Evolutionary conservation across 192 early-diverging fungal genomes (phyloP).

Genomic region (Coemansia sp.): DNA sequence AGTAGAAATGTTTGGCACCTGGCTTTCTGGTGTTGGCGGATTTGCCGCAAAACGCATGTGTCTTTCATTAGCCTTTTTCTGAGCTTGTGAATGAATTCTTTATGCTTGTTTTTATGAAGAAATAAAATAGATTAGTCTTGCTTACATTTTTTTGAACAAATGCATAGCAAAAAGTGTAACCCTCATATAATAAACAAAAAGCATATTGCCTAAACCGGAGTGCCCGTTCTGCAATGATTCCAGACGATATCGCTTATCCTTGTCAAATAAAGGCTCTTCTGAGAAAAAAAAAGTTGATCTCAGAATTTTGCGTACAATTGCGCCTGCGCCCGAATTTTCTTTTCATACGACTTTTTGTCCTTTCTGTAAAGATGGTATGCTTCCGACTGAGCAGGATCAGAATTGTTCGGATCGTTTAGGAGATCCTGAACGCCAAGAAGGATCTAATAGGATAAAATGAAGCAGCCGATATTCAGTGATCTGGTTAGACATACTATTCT

Average conservation of each 20-base stretch:
- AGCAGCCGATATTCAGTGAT: not conserved
- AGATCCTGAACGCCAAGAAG: constrained; percentile 91
- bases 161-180: too few species aligned
- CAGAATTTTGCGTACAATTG: constrained; percentile 30
- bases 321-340: constrained; percentile 63
- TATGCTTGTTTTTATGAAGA: not conserved
- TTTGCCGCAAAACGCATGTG: too few species aligned
- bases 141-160: not conserved
- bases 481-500: not conserved
- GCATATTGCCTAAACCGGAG: not conserved
- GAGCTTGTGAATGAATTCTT: constrained; percentile 5
- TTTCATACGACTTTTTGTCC: constrained; percentile 57
- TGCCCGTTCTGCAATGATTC: too few species aligned
- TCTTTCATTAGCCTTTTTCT: not conserved
- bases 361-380: constrained; percentile 53
- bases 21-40: not conserved
- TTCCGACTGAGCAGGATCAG: constrained; percentile 72
- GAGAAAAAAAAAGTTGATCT: not conserved
- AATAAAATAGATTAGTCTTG: not conserved
- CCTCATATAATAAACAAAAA: not conserved
- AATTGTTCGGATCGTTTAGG: constrained; percentile 88
- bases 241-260: too few species aligned
- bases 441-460: constrained; percentile 59
- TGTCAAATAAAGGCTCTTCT: not conserved
- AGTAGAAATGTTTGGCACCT: constrained; percentile 11